Percentiles rank a stretch among this genome's conserved stretches.
Conservation (phyloP, 768 basidiomycete species). For the Auriscalpium orientale region DNA sequence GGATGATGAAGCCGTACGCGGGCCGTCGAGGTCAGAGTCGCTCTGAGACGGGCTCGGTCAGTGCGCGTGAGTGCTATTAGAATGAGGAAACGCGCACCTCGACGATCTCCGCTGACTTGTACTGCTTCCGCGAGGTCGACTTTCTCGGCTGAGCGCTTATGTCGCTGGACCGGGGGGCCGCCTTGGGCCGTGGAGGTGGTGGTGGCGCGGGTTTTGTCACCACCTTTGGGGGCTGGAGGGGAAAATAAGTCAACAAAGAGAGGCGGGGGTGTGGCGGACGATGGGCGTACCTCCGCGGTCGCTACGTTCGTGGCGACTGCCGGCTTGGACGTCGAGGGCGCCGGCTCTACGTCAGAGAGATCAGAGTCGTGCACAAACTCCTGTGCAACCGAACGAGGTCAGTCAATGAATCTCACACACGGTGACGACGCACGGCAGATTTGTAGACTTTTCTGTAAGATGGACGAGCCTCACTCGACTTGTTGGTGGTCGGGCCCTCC, state of each 20-base stretch:
- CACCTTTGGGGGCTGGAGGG: neutral
- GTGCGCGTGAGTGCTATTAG: neutral
- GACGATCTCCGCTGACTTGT: neutral
- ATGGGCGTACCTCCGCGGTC: neutral
- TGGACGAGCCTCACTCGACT: no score
- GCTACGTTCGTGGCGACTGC: neutral
- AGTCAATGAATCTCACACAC: neutral
- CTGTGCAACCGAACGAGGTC: neutral
- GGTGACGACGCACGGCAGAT: neutral
- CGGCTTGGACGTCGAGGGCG: neutral
- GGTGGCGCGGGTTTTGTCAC: neutral
- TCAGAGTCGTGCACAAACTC: slow-evolving; percentile 11
- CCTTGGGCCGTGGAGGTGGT: neutral
- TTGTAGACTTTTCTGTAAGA: no score
- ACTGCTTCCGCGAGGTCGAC: neutral
- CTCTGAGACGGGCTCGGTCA: neutral
- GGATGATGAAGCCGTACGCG: slow-evolving; percentile 3
- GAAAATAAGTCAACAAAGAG: neutral
- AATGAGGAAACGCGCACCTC: neutral
- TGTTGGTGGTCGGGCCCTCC: no score
- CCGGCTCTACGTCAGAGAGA: neutral
- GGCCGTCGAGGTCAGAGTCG: neutral
- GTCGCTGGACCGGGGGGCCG: neutral
- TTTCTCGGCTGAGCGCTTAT: neutral
- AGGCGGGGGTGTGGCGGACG: neutral